These are phyloP conservation scores for Micromonas pusilla DNA, from an alignment of 139 green algal species.

Conservation along the genomic window DNA sequence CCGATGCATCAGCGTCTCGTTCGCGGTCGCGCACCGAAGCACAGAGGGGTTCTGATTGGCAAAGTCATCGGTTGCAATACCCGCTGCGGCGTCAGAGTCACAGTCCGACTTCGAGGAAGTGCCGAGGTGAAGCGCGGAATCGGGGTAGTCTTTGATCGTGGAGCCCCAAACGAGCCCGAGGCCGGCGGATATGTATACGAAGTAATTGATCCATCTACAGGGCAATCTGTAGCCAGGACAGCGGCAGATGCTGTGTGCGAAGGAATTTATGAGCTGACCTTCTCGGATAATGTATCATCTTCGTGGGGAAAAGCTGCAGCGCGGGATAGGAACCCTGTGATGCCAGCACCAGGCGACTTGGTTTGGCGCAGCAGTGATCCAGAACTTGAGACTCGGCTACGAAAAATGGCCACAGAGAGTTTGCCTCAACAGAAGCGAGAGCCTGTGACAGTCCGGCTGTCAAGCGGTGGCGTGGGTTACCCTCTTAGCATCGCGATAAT, in stretches of 20 bases:
- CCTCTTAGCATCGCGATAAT: conserved; percentile 43
- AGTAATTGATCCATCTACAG: conserved; percentile 26
- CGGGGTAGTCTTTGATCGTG: conserved; percentile 71
- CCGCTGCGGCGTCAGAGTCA: background rate
- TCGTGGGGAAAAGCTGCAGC: too few species aligned
- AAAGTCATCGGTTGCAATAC: conserved; percentile 7
- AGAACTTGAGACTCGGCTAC: conserved; percentile 42
- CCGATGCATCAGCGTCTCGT: conserved; percentile 66
- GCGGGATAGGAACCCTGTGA: too few species aligned
- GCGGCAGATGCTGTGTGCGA: background rate
- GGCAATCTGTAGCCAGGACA: background rate
- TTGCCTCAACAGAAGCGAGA: background rate
- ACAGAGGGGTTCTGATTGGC: conserved; percentile 40
- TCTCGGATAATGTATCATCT: background rate
- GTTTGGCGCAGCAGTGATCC: conserved; percentile 64
- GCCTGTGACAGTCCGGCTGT: background rate
- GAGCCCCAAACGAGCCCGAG: conserved; percentile 48
- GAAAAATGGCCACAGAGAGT: background rate
- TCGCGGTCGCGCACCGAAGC: conserved; percentile 54
- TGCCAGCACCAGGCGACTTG: conserved; percentile 43
- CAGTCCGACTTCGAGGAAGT: background rate
- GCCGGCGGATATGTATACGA: conserved; percentile 52
- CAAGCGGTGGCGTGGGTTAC: conserved; percentile 32
- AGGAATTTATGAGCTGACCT: conserved; percentile 9
- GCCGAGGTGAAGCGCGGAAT: conserved; percentile 43